A percentile compares a stretch with the other conserved stretches of the same genome.
These are phyloP conservation scores for Daldinia decipiens DNA, from an alignment of 495 filamentous ascomycete species.

Conservation along the genomic window DNA sequence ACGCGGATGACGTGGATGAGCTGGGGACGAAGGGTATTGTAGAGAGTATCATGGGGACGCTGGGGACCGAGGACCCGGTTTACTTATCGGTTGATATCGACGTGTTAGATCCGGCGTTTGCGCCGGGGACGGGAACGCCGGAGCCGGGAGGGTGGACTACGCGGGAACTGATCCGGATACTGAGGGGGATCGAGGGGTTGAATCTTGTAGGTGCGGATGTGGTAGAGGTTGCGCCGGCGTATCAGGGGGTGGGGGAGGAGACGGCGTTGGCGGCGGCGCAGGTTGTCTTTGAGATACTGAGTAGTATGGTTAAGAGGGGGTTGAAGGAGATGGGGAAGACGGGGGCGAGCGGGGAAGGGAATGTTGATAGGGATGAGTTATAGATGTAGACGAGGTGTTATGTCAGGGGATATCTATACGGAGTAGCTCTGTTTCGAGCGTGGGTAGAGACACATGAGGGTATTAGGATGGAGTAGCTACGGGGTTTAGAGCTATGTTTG, in stretches of 20 bases:
- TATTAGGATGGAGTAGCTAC: background rate
- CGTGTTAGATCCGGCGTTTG: conserved; percentile 75
- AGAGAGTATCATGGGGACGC: conserved; percentile 64
- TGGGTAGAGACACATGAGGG: too few species aligned
- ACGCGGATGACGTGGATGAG: conserved; percentile 78
- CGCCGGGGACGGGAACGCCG: conserved; percentile 78
- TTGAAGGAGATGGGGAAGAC: conserved; percentile 52
- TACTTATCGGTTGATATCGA: conserved; percentile 83
- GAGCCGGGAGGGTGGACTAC: conserved; percentile 81
- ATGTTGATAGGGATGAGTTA: conserved; percentile 47
- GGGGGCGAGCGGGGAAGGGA: conserved; percentile 19
- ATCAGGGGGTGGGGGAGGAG: conserved; percentile 84
- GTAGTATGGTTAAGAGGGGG: conserved; percentile 75
- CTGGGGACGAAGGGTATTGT: conserved; percentile 67
- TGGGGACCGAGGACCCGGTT: conserved; percentile 69
- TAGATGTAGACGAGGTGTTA: conserved; percentile 39
- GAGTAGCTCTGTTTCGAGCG: background rate
- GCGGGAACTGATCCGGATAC: conserved; percentile 73
- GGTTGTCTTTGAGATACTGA: conserved; percentile 83
- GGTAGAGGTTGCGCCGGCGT: conserved; percentile 87
- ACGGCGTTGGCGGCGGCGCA: conserved; percentile 87
- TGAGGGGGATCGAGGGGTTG: conserved; percentile 74
- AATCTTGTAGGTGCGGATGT: conserved; percentile 81
- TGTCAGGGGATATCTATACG: background rate
- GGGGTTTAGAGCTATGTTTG: too few species aligned